These are phyloP conservation scores for Hibiscus trionum DNA, from an alignment of 345 rosid genomes.

Conservation along the genomic window DNA sequence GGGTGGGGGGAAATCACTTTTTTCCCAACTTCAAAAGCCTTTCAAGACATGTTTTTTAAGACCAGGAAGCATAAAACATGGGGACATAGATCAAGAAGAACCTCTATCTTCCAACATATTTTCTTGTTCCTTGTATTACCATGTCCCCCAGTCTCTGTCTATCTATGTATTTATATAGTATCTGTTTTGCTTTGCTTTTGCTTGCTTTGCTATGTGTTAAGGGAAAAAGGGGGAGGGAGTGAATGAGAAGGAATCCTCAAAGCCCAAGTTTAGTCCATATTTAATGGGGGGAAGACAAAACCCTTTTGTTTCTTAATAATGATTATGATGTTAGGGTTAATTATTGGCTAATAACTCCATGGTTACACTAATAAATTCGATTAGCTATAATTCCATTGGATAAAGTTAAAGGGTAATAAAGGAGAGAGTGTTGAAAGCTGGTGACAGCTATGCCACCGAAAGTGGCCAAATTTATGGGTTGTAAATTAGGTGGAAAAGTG, in stretches of 20 bases:
- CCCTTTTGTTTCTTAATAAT: not conserved
- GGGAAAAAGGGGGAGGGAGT: conserved; percentile 15
- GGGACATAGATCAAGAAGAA: conserved; percentile 29
- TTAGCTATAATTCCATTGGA: not conserved
- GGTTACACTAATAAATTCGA: not conserved
- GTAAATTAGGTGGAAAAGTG: too few relatives aligned
- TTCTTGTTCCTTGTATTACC: not conserved
- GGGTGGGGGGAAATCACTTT: not conserved
- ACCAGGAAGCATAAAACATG: conserved; percentile 14
- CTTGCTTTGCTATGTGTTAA: not conserved
- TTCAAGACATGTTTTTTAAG: conserved; percentile 14
- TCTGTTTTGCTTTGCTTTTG: not conserved
- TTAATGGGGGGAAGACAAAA: conserved; percentile 2
- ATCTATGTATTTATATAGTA: not conserved
- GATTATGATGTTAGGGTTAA: not conserved
- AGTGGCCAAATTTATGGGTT: too few relatives aligned
- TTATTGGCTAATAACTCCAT: not conserved
- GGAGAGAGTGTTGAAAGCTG: too few relatives aligned
- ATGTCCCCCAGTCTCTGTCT: conserved; percentile 9
- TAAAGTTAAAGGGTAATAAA: not conserved
- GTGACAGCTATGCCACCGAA: too few relatives aligned
- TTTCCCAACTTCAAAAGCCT: not conserved
- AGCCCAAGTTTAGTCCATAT: conserved; percentile 16
- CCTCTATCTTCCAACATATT: conserved; percentile 17
- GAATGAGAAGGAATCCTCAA: conserved; percentile 16